Percentiles rank a stretch among this genome's conserved stretches.
Evolutionary conservation across 2,329 filamentous ascomycete species (phyloP).

Genomic region (Ophiostoma sp.): DNA sequence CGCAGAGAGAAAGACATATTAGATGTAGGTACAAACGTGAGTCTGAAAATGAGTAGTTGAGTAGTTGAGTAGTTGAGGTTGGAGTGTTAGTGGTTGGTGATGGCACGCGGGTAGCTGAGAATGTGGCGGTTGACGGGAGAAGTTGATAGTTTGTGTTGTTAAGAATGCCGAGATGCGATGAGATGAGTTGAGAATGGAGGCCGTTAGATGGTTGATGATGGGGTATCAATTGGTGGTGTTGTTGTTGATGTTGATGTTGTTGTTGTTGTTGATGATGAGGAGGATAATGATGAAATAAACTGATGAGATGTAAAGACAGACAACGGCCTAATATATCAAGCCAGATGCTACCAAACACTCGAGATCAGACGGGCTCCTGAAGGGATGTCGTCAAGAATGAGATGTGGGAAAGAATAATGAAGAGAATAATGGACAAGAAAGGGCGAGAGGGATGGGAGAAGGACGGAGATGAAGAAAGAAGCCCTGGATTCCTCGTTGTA

Average conservation of each 20-base stretch:
- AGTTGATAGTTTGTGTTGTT: neutral
- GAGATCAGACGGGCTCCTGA: neutral
- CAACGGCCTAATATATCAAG: slow-evolving; percentile 10
- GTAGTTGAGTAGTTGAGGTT: neutral
- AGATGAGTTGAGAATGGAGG: neutral
- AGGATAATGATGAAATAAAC: neutral
- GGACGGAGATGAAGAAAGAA: slow-evolving; percentile 20
- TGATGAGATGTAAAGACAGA: neutral
- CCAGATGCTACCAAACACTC: neutral
- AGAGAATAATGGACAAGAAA: slow-evolving; percentile 13
- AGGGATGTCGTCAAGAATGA: slow-evolving; percentile 11
- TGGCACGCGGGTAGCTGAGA: slow-evolving; percentile 2
- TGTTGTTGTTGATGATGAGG: neutral
- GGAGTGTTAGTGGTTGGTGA: neutral
- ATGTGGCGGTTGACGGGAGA: neutral
- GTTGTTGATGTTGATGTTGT: neutral
- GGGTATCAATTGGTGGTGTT: neutral
- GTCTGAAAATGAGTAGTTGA: neutral
- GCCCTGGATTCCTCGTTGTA: slow-evolving; percentile 15
- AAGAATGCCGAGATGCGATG: neutral
- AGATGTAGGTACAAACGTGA: neutral
- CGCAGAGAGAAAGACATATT: slow-evolving; percentile 22
- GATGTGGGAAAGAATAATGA: slow-evolving; percentile 4
- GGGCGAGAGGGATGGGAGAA: slow-evolving; percentile 21
- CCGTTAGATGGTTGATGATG: neutral